Percentiles rank a stretch among this genome's conserved stretches.
Evolutionary conservation across 2,329 filamentous ascomycete species (phyloP).

Genomic region (Penicillium sp.): DNA sequence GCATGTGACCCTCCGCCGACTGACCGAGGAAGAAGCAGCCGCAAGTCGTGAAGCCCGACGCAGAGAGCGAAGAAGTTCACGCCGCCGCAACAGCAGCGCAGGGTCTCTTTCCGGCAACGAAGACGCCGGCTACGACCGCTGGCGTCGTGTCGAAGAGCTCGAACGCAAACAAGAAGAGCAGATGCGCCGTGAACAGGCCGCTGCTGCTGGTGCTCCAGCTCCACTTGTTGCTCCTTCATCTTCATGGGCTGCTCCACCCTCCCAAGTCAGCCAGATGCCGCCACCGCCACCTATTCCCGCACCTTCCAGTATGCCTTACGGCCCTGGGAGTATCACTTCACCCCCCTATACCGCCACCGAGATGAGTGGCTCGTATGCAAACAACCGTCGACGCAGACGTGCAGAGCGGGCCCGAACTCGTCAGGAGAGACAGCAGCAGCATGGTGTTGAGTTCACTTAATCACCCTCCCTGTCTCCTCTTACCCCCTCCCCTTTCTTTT

Average conservation of each 20-base stretch:
- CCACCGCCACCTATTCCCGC: constrained; percentile 38
- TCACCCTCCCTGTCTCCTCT: neutral
- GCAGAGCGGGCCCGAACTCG: constrained; percentile 53
- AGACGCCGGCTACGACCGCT: constrained; percentile 42
- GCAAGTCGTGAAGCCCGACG: constrained; percentile 59
- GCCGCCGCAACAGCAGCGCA: constrained; percentile 43
- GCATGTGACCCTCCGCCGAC: constrained; percentile 62
- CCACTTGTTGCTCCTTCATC: constrained; percentile 25
- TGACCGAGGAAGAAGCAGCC: constrained; percentile 64
- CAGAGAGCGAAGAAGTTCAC: constrained; percentile 45
- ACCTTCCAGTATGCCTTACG: constrained; percentile 44
- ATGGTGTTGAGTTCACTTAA: constrained; percentile 54
- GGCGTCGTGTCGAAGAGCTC: constrained; percentile 52
- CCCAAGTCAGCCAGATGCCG: constrained; percentile 29
- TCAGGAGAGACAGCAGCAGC: constrained; percentile 47
- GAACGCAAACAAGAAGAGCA: constrained; percentile 51
- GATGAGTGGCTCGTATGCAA: constrained; percentile 54
- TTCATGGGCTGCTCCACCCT: constrained; percentile 21
- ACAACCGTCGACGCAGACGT: constrained; percentile 54
- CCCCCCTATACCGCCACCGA: constrained; percentile 52
- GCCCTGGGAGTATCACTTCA: constrained; percentile 43
- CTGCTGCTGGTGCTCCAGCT: constrained; percentile 28
- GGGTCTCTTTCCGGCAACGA: constrained; percentile 47
- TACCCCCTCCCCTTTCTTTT: neutral
- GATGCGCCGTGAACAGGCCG: constrained; percentile 41